Conservation (phyloP, 345 rosid genomes). For the Salix dunnii region DNA sequence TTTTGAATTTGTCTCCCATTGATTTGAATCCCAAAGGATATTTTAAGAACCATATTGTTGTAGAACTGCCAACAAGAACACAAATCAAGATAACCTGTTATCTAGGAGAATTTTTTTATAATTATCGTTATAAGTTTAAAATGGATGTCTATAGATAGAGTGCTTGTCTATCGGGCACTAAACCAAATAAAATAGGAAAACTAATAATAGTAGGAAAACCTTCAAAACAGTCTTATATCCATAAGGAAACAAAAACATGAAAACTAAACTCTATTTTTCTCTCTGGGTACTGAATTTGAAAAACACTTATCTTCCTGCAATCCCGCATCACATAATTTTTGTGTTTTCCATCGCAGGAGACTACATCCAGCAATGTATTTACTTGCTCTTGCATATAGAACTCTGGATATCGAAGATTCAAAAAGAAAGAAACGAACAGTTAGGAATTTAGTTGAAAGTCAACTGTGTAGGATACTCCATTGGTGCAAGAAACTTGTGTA, state of each 20-base stretch:
- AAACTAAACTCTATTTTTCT: background rate
- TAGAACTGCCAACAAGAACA: no score
- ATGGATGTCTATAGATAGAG: no score
- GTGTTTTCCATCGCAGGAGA: constrained; percentile 52
- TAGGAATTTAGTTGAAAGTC: constrained; percentile 37
- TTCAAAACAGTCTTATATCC: no score
- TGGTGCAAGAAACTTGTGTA: constrained; percentile 74
- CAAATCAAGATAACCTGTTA: no score
- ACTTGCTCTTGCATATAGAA: constrained; percentile 81
- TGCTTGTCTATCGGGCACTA: no score
- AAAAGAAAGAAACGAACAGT: constrained; percentile 56
- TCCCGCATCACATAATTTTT: background rate
- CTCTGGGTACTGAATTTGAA: background rate
- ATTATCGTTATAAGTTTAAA: no score
- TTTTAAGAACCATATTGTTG: no score
- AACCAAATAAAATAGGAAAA: no score
- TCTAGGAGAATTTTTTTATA: no score
- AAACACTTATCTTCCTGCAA: background rate
- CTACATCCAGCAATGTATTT: constrained; percentile 91
- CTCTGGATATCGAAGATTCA: constrained; percentile 84
- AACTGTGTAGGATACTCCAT: constrained; percentile 41
- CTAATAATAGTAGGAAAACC: no score
- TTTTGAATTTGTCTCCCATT: background rate
- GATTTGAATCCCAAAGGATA: no score
- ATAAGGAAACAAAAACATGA: no score